These are phyloP conservation scores for Leccinum imitatum DNA, from an alignment of 768 basidiomycete genomes.

Conservation along the genomic window DNA sequence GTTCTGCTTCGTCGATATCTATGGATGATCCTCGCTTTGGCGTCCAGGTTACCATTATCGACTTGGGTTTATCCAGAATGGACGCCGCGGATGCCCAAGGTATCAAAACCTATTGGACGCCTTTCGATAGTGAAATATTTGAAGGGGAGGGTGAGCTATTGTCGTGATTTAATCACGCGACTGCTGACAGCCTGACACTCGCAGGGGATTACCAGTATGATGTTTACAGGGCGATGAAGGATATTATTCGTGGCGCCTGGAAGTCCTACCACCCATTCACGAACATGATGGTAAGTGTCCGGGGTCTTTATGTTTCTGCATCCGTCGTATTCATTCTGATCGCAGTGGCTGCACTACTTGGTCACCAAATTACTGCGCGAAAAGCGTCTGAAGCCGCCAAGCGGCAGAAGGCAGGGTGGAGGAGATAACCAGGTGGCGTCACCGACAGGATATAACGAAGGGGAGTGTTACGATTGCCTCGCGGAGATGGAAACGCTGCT, in stretches of 20 bases:
- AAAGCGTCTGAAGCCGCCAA: conserved; percentile 65
- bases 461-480: conserved; percentile 67
- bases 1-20: conserved; percentile 33
- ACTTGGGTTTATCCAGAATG: conserved; percentile 91
- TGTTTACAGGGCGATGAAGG: conserved; percentile 86
- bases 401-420: conserved; percentile 38
- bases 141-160: conserved; percentile 78
- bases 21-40: conserved; percentile 74
- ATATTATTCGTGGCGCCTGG: conserved; percentile 65
- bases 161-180: neutral
- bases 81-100: conserved; percentile 50
- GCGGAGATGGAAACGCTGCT: conserved; percentile 64
- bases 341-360: conserved; percentile 91
- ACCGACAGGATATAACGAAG: conserved; percentile 52
- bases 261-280: conserved; percentile 75
- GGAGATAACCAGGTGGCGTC: conserved; percentile 14
- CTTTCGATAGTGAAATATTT: conserved; percentile 86
- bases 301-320: neutral
- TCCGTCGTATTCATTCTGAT: conserved; percentile 10
- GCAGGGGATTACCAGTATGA: conserved; percentile 93
- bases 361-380: conserved; percentile 64
- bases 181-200: conserved; percentile 11
- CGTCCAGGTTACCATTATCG: conserved; percentile 83
- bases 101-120: conserved; percentile 64
- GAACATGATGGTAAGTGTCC: conserved; percentile 78